A percentile compares a stretch with the other conserved stretches of the same genome.
These are phyloP conservation scores for Aspergillus haitiensis DNA, from an alignment of 495 filamentous ascomycete species.

Conservation along the genomic window DNA sequence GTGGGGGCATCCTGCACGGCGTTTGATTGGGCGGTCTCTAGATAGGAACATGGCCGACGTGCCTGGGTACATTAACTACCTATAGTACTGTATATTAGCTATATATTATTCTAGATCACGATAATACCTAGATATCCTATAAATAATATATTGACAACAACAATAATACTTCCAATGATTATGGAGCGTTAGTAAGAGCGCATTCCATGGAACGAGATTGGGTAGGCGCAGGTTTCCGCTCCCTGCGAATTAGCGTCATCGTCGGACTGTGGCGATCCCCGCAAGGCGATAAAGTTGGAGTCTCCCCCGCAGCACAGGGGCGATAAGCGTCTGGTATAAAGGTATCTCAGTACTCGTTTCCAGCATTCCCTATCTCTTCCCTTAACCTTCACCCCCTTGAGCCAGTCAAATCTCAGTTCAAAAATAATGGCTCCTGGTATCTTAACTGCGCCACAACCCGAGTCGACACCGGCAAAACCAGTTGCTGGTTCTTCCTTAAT, in stretches of 20 bases:
- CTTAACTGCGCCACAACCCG: conserved; percentile 43
- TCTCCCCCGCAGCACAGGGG: not conserved
- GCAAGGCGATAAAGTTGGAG: conserved; percentile 21
- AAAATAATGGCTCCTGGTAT: conserved; percentile 63
- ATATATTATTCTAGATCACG: no score
- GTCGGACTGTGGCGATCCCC: conserved; percentile 51
- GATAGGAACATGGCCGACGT: no score
- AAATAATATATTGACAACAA: not conserved
- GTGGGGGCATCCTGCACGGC: no score
- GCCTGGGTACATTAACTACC: no score
- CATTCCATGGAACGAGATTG: conserved; percentile 4
- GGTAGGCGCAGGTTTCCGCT: conserved; percentile 19
- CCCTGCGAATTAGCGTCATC: conserved; percentile 7
- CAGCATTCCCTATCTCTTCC: not conserved
- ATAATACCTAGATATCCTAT: not conserved
- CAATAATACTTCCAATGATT: not conserved
- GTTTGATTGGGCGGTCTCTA: no score
- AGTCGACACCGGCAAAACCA: conserved; percentile 44
- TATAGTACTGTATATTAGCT: no score
- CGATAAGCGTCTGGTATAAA: not conserved
- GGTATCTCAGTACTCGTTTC: not conserved
- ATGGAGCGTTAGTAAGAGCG: not conserved
- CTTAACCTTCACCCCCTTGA: not conserved
- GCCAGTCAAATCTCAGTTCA: not conserved
- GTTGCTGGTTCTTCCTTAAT: conserved; percentile 41